Evolutionary conservation across 768 basidiomycete species (phyloP).

Genomic region (Agaricus sinodeliciosus): DNA sequence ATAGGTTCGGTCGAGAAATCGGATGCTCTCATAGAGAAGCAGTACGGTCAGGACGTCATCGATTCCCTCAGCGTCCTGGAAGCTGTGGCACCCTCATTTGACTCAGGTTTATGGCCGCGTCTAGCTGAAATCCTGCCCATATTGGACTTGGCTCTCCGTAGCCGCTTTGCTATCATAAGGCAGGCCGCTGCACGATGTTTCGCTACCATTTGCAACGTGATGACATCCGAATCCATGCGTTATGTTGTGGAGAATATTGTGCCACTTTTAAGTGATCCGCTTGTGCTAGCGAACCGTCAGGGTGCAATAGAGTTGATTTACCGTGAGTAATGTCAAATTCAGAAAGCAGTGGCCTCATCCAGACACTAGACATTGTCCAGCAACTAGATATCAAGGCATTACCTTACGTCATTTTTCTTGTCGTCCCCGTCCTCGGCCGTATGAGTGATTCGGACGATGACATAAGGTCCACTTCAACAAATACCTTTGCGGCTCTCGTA

Average conservation of each 20-base stretch:
- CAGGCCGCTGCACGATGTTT: constrained; percentile 84
- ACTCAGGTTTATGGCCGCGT: constrained; percentile 60
- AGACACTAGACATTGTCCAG: constrained; percentile 74
- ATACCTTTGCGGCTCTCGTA: constrained; percentile 92
- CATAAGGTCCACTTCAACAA: constrained; percentile 90
- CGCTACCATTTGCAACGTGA: constrained; percentile 80
- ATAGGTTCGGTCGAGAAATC: constrained; percentile 50
- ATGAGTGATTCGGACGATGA: constrained; percentile 96
- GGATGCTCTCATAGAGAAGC: constrained; percentile 62
- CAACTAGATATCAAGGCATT: constrained; percentile 89
- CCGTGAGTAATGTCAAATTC: constrained; percentile 47
- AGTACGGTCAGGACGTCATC: constrained; percentile 82
- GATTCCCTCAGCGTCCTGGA: constrained; percentile 90
- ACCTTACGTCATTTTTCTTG: constrained; percentile 94
- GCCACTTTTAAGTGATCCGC: constrained; percentile 75
- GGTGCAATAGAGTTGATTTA: constrained; percentile 88
- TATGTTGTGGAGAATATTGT: constrained; percentile 83
- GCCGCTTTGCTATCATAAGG: constrained; percentile 84
- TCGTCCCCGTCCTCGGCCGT: constrained; percentile 91
- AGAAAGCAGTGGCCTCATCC: neutral
- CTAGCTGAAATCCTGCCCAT: constrained; percentile 71
- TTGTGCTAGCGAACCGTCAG: constrained; percentile 70
- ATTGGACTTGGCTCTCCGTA: constrained; percentile 72
- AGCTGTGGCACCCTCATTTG: constrained; percentile 70
- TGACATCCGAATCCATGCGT: constrained; percentile 82